Percentiles rank a stretch among this genome's conserved stretches.
Evolutionary conservation across 129 eudicot species (phyloP).

Genomic region (Saussurea involucrata): DNA sequence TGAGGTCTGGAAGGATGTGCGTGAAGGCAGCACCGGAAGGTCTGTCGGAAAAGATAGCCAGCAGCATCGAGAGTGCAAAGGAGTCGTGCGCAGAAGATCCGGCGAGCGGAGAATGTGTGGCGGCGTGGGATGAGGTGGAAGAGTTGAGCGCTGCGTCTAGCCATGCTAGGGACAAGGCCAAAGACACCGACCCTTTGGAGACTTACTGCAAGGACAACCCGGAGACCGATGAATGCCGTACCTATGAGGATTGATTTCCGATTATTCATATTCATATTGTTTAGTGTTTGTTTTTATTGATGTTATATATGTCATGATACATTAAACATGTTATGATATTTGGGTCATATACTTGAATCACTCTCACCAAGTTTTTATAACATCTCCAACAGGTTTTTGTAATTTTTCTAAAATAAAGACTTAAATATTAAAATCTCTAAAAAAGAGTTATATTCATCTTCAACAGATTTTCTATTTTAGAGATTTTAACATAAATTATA

Average conservation of each 20-base stretch:
- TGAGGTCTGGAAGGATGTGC: constrained; percentile 30
- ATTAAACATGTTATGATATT: background rate
- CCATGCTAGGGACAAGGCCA: constrained; percentile 74
- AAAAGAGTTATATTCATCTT: no score
- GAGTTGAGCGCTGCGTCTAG: constrained; percentile 93
- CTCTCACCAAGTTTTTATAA: background rate
- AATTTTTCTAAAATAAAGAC: no score
- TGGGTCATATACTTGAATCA: background rate
- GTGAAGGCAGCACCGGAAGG: constrained; percentile 55
- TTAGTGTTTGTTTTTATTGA: background rate
- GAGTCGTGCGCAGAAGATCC: constrained; percentile 73
- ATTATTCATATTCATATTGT: background rate
- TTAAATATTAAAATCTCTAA: no score
- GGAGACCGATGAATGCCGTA: constrained; percentile 85
- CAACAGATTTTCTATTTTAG: no score
- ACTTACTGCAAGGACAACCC: constrained; percentile 82
- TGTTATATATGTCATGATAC: background rate
- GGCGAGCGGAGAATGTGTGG: constrained; percentile 77
- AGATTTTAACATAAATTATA: no score
- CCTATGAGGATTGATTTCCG: constrained; percentile 57
- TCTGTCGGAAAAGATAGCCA: constrained; percentile 66
- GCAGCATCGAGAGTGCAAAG: constrained; percentile 68
- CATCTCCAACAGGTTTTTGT: no score
- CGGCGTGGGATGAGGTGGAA: constrained; percentile 98
- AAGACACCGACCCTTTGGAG: constrained; percentile 69